Evolutionary conservation across 2,329 filamentous ascomycete species (phyloP), one percentile per base, ranked within the genome.

Genomic region (Trematosphaeria pertusa): DNA sequence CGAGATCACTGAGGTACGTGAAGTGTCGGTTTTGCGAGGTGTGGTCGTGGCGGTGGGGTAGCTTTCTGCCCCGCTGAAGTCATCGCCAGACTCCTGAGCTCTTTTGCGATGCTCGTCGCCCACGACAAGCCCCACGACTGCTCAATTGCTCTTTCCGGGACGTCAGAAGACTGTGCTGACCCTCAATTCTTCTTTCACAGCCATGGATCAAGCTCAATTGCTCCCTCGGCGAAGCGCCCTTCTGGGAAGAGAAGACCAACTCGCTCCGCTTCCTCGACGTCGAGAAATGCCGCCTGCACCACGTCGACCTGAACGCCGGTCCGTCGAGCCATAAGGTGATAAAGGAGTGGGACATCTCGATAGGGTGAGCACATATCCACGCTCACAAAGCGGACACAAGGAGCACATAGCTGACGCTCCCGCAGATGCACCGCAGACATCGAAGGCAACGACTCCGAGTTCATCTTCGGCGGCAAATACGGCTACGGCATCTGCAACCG

Each of bases 211-310:
- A 85, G 57, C 73, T 83, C 44, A 79, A 83, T 56, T 90, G 87
- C 73, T 77, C 75, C 11, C 80, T 92, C 21, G 87, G 86, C 54
- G 89, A 93, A 72, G 89, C 82, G 0, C 88, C 88, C 1, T 90
- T 85, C 74, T 90, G 85, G 75, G 87, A 91, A 69, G 75, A 80
- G 48, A 75, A 74, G 17, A 84, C 81, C 39, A 81, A 88, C 69
- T 80, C 77, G 36, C 75, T 93, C 48, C 87, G 89, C 54, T 91
- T 91, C 69, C 84, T 92, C 52, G 92, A 97, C 73, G 92, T 96
- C 73, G 87, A 87, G 70, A 84, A 87, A 67, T 82, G 88, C 67
- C 84, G 85, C 51, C 67, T 96, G 35, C 87, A 94, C 75, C 80
- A 81, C 37, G 80, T 94, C 49, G 81, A 89, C 60, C 77, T 95